Percentiles rank a stretch among this genome's conserved stretches.
phyloP scores from a whole-genome alignment of 1,139 yeast genomes.

The Candida labiduridarum region DNA sequence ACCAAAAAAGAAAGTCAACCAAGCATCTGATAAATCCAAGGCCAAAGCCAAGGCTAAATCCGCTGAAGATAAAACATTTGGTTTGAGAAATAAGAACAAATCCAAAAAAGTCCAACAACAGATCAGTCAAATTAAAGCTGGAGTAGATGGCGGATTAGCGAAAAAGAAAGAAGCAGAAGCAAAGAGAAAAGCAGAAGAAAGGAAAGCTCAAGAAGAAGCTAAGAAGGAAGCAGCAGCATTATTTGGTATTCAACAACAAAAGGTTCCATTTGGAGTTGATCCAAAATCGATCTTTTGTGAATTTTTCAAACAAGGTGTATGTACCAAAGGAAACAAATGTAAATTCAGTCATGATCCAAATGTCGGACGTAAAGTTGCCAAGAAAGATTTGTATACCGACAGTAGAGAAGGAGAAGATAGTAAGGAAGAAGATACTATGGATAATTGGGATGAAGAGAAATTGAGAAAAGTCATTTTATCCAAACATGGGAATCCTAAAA shows the following conservation, averaged over 20 bases:
- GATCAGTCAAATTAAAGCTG: conserved; percentile 73
- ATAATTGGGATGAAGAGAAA: conserved; percentile 95
- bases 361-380: conserved; percentile 83
- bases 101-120: conserved; percentile 89
- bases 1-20: conserved; percentile 66
- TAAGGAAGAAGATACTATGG: conserved; percentile 89
- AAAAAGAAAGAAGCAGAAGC: conserved; percentile 79
- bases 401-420: conserved; percentile 53
- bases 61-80: conserved; percentile 90
- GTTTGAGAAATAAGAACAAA: conserved; percentile 90
- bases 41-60: conserved; percentile 67
- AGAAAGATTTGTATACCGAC: conserved; percentile 92
- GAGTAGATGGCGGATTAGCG: conserved; percentile 62
- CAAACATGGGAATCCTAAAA: conserved; percentile 91
- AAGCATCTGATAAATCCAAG: conserved; percentile 61
- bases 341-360: conserved; percentile 91
- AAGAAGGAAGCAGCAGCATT: conserved; percentile 83
- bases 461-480: conserved; percentile 82
- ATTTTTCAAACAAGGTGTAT: conserved; percentile 84
- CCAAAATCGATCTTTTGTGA: conserved; percentile 94
- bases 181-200: conserved; percentile 77
- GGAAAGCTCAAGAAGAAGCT: conserved; percentile 88
- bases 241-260: conserved; percentile 74
- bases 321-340: conserved; percentile 90
- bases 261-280: conserved; percentile 96